Percentiles rank a stretch among this genome's conserved stretches.
Evolutionary conservation across 768 basidiomycete species (phyloP).

Genomic region (Gyrodon lividus): DNA sequence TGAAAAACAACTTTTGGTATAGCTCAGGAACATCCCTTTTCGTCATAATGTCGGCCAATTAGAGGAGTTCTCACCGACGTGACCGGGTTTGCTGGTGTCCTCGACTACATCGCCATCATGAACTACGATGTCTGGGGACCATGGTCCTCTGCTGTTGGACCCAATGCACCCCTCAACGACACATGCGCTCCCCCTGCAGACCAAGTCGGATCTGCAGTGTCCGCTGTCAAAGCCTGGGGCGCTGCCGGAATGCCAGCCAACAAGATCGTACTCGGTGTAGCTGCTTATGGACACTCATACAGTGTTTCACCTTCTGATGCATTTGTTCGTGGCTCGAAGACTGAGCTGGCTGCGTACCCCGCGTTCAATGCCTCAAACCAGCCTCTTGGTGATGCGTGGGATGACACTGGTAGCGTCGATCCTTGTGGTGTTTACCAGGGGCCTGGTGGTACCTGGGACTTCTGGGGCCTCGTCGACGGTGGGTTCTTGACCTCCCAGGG

Average conservation of each 20-base stretch:
- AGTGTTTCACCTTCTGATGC: conserved; percentile 39
- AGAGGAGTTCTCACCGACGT: conserved; percentile 59
- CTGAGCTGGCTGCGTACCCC: conserved; percentile 47
- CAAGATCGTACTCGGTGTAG: conserved; percentile 78
- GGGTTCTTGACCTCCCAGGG: conserved; percentile 46
- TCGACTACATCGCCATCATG: conserved; percentile 69
- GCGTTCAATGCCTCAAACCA: conserved; percentile 44
- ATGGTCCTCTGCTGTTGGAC: conserved; percentile 56
- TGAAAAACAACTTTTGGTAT: too few relatives aligned
- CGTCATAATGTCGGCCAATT: too few relatives aligned
- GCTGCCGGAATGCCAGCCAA: conserved; percentile 67
- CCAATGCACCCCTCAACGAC: conserved; percentile 81
- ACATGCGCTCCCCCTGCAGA: conserved; percentile 60
- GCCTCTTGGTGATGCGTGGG: conserved; percentile 59
- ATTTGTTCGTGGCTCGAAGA: conserved; percentile 31
- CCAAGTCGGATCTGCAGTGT: conserved; percentile 71
- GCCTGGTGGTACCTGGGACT: conserved; percentile 54
- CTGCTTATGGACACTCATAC: conserved; percentile 81
- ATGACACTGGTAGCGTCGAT: conserved; percentile 45
- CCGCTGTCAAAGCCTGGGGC: conserved; percentile 71
- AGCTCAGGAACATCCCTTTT: too few relatives aligned
- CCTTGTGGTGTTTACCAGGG: conserved; percentile 28
- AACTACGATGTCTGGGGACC: conserved; percentile 63
- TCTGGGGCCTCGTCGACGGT: conserved; percentile 57
- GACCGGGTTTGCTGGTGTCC: conserved; percentile 65